These are phyloP conservation scores for Malania oleifera DNA, from an alignment of 164 flowering plant genomes.

Conservation along the genomic window DNA sequence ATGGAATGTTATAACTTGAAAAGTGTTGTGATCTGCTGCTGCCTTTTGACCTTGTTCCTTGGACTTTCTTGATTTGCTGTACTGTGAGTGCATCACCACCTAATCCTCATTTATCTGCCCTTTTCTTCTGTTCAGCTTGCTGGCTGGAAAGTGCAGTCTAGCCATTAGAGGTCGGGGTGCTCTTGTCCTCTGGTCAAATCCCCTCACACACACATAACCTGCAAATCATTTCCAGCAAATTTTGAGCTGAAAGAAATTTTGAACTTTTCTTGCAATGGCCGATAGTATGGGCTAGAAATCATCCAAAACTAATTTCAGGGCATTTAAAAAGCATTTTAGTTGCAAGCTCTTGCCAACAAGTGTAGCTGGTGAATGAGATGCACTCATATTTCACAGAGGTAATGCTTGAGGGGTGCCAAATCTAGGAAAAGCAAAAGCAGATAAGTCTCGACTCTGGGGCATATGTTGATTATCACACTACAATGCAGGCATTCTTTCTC, in stretches of 20 bases:
- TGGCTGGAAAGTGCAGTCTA: constrained; percentile 65
- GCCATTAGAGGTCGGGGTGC: constrained; percentile 73
- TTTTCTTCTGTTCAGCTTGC: constrained; percentile 33
- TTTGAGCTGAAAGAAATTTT: background rate
- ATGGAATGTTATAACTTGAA: background rate
- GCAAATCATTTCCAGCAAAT: constrained; percentile 14
- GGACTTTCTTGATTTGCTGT: background rate
- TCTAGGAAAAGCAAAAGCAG: too few species aligned
- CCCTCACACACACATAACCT: constrained; percentile 81
- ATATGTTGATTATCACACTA: too few species aligned
- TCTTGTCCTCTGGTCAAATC: constrained; percentile 59
- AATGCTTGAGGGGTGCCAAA: too few species aligned
- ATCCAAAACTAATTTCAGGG: background rate
- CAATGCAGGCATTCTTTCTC: too few species aligned
- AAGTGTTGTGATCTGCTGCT: background rate
- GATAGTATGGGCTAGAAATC: too few species aligned
- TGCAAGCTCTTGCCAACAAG: background rate
- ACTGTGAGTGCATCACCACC: constrained; percentile 7
- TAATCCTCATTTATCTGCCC: constrained; percentile 20
- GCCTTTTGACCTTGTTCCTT: background rate
- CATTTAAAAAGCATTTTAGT: background rate
- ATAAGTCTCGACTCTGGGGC: too few species aligned
- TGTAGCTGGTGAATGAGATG: background rate
- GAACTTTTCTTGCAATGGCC: background rate
- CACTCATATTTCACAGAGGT: too few species aligned